phyloP scores from a whole-genome alignment of 495 filamentous ascomycete genomes.

The Daldinia decipiens region DNA sequence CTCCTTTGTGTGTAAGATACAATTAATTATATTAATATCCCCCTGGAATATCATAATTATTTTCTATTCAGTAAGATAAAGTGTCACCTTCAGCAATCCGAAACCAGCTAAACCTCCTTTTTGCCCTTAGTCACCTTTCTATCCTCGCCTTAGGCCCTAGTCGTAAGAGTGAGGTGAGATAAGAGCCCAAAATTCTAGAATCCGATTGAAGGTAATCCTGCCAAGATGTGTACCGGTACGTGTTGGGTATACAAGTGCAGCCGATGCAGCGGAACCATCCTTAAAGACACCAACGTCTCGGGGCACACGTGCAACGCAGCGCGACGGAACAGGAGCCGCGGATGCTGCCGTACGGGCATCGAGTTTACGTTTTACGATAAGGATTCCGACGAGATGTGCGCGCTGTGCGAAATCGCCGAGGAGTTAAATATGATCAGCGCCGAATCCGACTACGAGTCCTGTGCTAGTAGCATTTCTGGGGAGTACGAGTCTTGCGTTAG shows the following conservation, averaged over 20 bases:
- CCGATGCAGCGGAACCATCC: conserved; percentile 14
- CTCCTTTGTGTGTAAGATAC: neutral
- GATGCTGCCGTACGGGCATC: conserved; percentile 38
- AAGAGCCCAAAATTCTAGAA: too few relatives aligned
- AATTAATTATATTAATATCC: conserved; percentile 2
- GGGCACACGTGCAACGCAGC: conserved; percentile 41
- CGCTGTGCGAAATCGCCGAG: conserved; percentile 34
- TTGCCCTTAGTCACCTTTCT: neutral
- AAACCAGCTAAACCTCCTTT: neutral
- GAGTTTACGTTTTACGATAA: conserved; percentile 24
- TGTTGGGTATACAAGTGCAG: conserved; percentile 24
- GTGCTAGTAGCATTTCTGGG: too few relatives aligned
- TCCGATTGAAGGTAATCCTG: neutral
- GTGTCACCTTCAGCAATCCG: neutral
- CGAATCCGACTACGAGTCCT: conserved; percentile 15
- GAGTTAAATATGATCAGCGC: conserved; percentile 10
- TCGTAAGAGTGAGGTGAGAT: neutral
- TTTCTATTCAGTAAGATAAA: neutral
- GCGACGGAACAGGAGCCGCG: conserved; percentile 6
- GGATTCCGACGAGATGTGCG: conserved; percentile 25
- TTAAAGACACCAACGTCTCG: conserved; percentile 17
- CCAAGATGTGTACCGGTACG: conserved; percentile 39
- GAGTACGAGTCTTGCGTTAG: neutral
- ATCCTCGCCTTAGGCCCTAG: neutral
- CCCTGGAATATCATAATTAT: neutral